Evolutionary conservation across 164 flowering plant genomes (phyloP), one percentile per base, ranked within the genome.

Genomic region (Sedum album): DNA sequence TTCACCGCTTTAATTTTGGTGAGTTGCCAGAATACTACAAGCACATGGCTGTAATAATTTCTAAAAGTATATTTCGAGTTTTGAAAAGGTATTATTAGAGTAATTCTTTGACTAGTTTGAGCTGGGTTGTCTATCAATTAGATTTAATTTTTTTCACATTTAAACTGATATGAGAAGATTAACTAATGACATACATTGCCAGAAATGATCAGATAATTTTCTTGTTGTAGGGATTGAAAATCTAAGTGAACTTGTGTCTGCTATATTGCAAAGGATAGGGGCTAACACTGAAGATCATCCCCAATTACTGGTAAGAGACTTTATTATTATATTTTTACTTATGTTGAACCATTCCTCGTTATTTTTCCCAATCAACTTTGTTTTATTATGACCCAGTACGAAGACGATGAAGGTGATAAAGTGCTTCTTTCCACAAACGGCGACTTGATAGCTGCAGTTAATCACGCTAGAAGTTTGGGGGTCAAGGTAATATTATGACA

Each of bases 401-500:
- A 91, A 79, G 99, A 94, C 72, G 99, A 94, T 74, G 99, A 94
- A 78, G 92, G 95, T 31, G 99, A 94, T 72, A 91, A 74, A 78
- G 87, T 94, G 60, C 69, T 94, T 46, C 90, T 94, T 71, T 60
- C 93, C 55, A 79, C 82, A 42, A 95, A 94, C 77, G 71, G 76
- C 72, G 99, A 94, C 79, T 89, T 94, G 68, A 38, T 78, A 72
- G 85, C 83, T 72, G 99, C 99, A 49, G 83, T 87, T 66, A 78
- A 67, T 75, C 88, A 89, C 75, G 93, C 99, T 49, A 82, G 93
- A 80, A 80, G 82, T 33, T 62, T 61, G 8, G 98, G 96, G 65
- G 76, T 69, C 74, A 94, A 91, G 96, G 98, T 93, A 70, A 26
- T 6, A 41, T 13, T 46, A 21, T 31, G 23, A 64, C 30, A 25